A percentile compares a stretch with the other conserved stretches of the same genome.
Evolutionary conservation across 1,284 basidiomycete species (phyloP).

Genomic region (Fistulinella cinereoalba): DNA sequence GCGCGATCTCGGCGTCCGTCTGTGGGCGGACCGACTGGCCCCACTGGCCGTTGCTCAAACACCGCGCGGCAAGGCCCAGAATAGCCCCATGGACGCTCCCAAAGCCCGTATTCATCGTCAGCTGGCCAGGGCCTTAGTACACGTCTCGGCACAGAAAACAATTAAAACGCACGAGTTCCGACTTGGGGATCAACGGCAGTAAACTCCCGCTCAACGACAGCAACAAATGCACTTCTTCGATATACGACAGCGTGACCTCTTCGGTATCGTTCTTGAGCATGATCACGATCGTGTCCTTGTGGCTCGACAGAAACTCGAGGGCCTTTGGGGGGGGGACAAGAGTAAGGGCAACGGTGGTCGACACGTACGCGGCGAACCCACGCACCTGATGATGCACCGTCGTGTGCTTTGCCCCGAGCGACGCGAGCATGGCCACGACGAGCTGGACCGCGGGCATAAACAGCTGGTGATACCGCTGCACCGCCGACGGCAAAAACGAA

Average conservation of each 20-base stretch:
- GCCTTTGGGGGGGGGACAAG: no score
- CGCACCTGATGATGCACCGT: conserved; percentile 66
- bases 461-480: conserved; percentile 86
- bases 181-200: conserved; percentile 66
- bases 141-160: neutral
- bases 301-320: conserved; percentile 72
- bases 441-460: conserved; percentile 85
- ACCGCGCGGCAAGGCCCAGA: conserved; percentile 72
- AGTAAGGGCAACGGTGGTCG: no score
- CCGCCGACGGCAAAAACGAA: conserved; percentile 82
- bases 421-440: conserved; percentile 66
- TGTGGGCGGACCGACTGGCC: conserved; percentile 59
- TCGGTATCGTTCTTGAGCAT: conserved; percentile 72
- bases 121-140: conserved; percentile 36
- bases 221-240: conserved; percentile 78
- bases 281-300: conserved; percentile 77
- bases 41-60: conserved; percentile 66
- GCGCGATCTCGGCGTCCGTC: conserved; percentile 66
- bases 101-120: conserved; percentile 68
- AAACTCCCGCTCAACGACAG: conserved; percentile 67
- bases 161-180: conserved; percentile 64
- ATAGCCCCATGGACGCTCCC: conserved; percentile 83
- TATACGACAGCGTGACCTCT: conserved; percentile 58
- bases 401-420: conserved; percentile 62
- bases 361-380: no score